Evolutionary conservation across 176 grass and related monocot genomes (phyloP).

Genomic region (Saccharum officinarum): DNA sequence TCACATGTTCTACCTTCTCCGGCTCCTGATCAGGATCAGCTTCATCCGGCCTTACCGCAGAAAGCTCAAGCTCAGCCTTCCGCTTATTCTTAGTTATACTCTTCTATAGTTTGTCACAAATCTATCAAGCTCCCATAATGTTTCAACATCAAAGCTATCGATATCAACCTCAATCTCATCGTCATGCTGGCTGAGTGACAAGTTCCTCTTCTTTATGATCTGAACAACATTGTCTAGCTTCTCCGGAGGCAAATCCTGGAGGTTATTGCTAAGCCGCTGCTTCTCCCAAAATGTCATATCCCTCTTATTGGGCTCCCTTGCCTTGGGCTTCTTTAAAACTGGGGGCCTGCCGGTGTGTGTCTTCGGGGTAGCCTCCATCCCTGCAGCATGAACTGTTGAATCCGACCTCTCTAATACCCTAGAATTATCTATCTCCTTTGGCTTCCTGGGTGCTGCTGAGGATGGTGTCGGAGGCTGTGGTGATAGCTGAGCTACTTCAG

Average conservation of each 20-base stretch:
- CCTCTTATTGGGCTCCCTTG: constrained; percentile 80
- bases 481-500: constrained; percentile 52
- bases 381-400: constrained; percentile 52
- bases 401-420: constrained; percentile 70
- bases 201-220: constrained; percentile 84
- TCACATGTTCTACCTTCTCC: neutral
- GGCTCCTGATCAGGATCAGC: constrained; percentile 25
- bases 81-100: constrained; percentile 76
- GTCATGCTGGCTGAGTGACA: constrained; percentile 68
- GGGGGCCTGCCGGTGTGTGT: constrained; percentile 45
- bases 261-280: constrained; percentile 53
- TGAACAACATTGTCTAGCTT: constrained; percentile 85
- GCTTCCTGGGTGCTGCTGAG: constrained; percentile 53
- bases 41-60: constrained; percentile 49
- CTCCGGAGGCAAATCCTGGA: constrained; percentile 56
- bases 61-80: constrained; percentile 69
- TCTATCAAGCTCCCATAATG: constrained; percentile 84
- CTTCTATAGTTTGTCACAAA: constrained; percentile 87
- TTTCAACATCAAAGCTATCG: constrained; percentile 84
- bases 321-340: constrained; percentile 79
- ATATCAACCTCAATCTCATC: constrained; percentile 95
- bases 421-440: constrained; percentile 47
- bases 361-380: constrained; percentile 51
- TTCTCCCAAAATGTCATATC: constrained; percentile 85
- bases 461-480: constrained; percentile 51